Base-by-base conservation (phyloP, 1,139 yeast genomes). In the Meyerozyma carpophila region DNA sequence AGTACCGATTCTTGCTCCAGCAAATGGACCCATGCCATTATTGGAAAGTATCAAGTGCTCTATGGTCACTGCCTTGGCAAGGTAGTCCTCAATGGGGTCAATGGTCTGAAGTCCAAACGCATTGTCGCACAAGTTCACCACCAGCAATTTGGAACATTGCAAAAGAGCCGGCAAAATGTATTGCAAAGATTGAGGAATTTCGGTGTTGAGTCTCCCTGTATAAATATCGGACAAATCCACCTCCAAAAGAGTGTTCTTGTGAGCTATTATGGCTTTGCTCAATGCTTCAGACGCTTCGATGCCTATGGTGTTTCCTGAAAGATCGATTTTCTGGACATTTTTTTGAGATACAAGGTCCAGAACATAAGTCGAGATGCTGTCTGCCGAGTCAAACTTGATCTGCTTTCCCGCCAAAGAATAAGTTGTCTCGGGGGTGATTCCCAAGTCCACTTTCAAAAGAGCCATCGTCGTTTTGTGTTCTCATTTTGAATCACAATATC, bases 21-120 rank as follows among this genome's bases (percentile, higher is more conserved):
- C 96, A 63, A 85, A 86, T 27, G 98, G 98, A 20, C 98, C 98
- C 81, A 93, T 84, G 44, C 98, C 98, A 62, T 94, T 93, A 66
- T 93, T 93, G 40, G 96, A 85, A 51, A 94, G 73, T 50, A 88
- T 82, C 62, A 94, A 77, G 60, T 93, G 96, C 63, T 87, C 84
- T 47, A 93, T 68, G 24, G 95, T 82, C 14, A 80, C 75, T 40
- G 95, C 96, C 55, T 82, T 75, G 13, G 87, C 69, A 50, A 94
- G 72, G 57, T 84, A 91, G 32, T 70, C 74, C 59, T 91, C 96
- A 49, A 93, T 77, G 11, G 94, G 95, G 49, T 85, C 95, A 49
- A 93, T 89, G 28, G 98, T 87, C 61, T 94, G 95, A 59, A 93
- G 83, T 8, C 98, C 98, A 62, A 93, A 86, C 1, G 98, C 98